Conservation (phyloP, 495 filamentous ascomycete species). For the Penicillium atrosanguineum region DNA sequence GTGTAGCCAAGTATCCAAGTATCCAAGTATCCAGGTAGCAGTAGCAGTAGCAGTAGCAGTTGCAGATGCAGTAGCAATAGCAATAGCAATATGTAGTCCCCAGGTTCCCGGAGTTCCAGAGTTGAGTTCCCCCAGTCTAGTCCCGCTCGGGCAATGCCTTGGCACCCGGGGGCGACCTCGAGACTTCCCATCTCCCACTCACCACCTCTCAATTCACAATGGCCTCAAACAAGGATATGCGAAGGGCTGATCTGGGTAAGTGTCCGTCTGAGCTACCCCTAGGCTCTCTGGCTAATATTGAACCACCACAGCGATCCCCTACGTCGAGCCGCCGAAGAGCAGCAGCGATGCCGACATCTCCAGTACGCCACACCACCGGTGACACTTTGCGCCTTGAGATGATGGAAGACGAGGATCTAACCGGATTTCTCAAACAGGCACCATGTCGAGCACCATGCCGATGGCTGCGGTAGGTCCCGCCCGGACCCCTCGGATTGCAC, state of each 20-base stretch:
- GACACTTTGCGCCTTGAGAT: neutral
- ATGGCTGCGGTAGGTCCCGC: conserved; percentile 73
- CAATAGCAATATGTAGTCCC: conserved; percentile 1
- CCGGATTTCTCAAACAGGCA: conserved; percentile 40
- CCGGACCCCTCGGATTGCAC: neutral
- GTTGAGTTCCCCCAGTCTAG: conserved; percentile 2
- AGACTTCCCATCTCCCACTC: conserved; percentile 9
- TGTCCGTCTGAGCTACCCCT: conserved; percentile 2
- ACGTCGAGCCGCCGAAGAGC: conserved; percentile 55
- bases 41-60: too few species aligned
- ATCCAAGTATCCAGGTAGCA: too few species aligned
- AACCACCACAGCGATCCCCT: conserved; percentile 55
- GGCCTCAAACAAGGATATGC: conserved; percentile 83
- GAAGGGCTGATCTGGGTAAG: conserved; percentile 78
- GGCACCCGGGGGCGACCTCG: conserved; percentile 12
- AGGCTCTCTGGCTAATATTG: conserved; percentile 10
- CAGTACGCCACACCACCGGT: conserved; percentile 32
- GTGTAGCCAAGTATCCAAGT: too few species aligned
- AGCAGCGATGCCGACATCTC: conserved; percentile 54
- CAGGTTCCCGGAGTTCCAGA: conserved; percentile 4
- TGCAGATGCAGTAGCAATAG: too few species aligned
- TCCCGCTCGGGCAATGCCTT: conserved; percentile 9
- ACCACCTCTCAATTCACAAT: conserved; percentile 37
- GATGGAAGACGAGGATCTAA: conserved; percentile 1
- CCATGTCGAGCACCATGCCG: conserved; percentile 78